Percentiles rank a stretch among this genome's conserved stretches.
Evolutionary conservation across 768 basidiomycete species (phyloP).

Genomic region (Tylopilus rubrobrunneus): DNA sequence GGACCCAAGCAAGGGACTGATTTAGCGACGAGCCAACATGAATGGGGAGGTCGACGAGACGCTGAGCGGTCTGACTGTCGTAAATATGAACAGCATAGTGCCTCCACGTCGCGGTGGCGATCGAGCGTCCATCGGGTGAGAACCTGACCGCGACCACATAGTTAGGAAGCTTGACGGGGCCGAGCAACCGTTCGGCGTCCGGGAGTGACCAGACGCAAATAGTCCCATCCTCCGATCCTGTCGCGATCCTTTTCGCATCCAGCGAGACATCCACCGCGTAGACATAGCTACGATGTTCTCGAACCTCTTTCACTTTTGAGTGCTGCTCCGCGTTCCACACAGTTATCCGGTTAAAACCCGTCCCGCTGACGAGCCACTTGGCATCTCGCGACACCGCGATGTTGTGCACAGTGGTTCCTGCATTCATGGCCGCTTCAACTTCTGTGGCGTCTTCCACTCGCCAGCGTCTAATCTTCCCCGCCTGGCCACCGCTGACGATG

Average conservation of each 20-base stretch:
- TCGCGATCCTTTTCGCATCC: not conserved
- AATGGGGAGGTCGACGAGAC: not conserved
- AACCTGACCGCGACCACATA: not conserved
- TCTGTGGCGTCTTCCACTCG: slow-evolving; percentile 1
- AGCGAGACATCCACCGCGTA: slow-evolving; percentile 2
- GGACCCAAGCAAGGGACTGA: not conserved
- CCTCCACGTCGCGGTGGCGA: not conserved
- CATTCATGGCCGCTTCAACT: not conserved
- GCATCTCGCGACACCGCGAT: slow-evolving; percentile 1
- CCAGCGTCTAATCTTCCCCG: slow-evolving; percentile 2
- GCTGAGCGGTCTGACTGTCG: not conserved
- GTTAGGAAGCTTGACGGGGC: not conserved
- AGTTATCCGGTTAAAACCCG: not conserved
- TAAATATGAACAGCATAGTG: not conserved
- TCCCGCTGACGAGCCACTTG: slow-evolving; percentile 5
- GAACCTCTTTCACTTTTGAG: not conserved
- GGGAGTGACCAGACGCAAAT: not conserved
- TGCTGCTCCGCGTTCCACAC: not conserved
- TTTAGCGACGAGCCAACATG: not conserved
- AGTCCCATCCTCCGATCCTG: not conserved
- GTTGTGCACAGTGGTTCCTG: not conserved
- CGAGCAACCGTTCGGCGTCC: not conserved
- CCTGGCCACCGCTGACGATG: not conserved
- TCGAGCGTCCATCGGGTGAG: not conserved
- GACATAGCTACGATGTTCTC: not conserved